Evolutionary conservation across 768 basidiomycete genomes (phyloP).

Genomic region (Omphalotus guepiniiformis): DNA sequence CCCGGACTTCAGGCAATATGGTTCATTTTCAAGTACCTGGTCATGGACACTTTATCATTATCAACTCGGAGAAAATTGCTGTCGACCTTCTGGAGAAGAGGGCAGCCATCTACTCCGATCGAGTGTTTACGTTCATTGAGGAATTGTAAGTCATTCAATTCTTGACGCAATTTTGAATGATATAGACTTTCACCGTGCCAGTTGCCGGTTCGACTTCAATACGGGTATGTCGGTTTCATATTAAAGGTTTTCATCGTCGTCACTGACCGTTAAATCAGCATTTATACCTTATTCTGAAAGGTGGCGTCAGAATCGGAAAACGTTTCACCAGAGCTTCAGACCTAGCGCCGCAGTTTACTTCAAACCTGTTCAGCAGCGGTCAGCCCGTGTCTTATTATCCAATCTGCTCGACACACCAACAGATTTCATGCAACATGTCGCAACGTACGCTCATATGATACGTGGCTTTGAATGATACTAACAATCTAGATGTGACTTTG

Average conservation of each 20-base stretch:
- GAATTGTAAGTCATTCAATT: background rate
- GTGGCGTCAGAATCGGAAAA: constrained; percentile 34
- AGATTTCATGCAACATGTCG: constrained; percentile 20
- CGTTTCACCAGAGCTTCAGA: constrained; percentile 33
- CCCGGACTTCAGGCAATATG: too few relatives aligned
- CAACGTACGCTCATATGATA: constrained; percentile 2
- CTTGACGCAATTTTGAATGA: too few relatives aligned
- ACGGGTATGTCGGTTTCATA: too few relatives aligned
- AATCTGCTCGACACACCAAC: constrained; percentile 24
- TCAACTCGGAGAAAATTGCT: background rate
- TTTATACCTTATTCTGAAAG: constrained; percentile 30
- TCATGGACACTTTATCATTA: too few relatives aligned
- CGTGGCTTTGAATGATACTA: background rate
- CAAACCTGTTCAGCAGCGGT: constrained; percentile 25
- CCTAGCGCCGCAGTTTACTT: constrained; percentile 26
- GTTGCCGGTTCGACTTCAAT: background rate
- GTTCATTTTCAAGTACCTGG: too few relatives aligned
- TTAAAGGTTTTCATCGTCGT: constrained; percentile 40
- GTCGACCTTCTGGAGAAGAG: constrained; percentile 4
- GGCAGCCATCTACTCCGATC: constrained; percentile 1
- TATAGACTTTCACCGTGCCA: too few relatives aligned
- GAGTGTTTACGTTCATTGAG: background rate
- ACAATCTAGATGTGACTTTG: background rate
- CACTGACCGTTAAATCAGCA: constrained; percentile 30
- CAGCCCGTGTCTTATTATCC: constrained; percentile 25